phyloP scores from a whole-genome alignment of 108 stramenopile species.

The Discostella stelligeroides region DNA sequence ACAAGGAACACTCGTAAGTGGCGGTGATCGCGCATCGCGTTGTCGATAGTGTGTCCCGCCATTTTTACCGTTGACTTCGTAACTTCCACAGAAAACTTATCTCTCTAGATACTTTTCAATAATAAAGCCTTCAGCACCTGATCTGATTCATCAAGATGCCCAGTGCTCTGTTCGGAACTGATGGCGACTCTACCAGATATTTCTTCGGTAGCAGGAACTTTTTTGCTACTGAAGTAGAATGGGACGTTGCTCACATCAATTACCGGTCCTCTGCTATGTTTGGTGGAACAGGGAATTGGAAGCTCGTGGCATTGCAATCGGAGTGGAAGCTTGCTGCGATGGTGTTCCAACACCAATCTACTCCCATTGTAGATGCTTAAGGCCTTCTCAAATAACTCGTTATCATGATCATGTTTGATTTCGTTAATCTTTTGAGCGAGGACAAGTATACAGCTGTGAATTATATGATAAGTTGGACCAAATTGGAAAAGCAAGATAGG shows the following conservation, averaged over 20 bases:
- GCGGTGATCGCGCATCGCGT: no score
- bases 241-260: conserved; percentile 11
- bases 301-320: conserved; percentile 9
- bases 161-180: neutral
- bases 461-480: conserved; percentile 24
- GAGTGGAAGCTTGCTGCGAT: conserved; percentile 18
- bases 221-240: conserved; percentile 3
- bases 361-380: conserved; percentile 20
- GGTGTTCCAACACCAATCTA: conserved; percentile 19
- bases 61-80: no score
- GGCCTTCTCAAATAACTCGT: conserved; percentile 17
- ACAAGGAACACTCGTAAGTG: no score
- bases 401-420: neutral
- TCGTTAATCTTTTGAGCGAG: conserved; percentile 22
- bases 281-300: conserved; percentile 14
- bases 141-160: conserved; percentile 6
- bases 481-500: conserved; percentile 20
- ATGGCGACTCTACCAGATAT: neutral
- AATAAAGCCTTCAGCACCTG: conserved; percentile 16
- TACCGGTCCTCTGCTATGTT: neutral
- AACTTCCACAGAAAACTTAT: no score
- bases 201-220: neutral
- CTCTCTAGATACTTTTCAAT: no score
- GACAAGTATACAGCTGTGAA: conserved; percentile 13
- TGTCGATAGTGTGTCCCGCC: no score